Percentiles rank a stretch among this genome's conserved stretches.
phyloP scores from a whole-genome alignment of 2,329 filamentous ascomycete genomes.

The Sporothrix sp. region DNA sequence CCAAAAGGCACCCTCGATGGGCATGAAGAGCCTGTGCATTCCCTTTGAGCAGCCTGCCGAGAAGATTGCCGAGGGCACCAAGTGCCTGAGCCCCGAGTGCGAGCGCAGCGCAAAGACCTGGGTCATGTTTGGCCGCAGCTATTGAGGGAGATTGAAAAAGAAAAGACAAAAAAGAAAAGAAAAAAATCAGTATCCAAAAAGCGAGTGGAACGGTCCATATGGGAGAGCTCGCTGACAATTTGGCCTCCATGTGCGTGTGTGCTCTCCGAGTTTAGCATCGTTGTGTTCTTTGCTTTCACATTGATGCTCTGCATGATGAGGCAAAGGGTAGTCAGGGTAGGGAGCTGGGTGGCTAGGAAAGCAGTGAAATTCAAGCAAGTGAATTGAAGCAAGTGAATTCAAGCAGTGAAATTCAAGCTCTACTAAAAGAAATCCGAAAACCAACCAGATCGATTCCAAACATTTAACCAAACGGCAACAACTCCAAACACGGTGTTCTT shows the following conservation, averaged over 20 bases:
- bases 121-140: constrained; percentile 83
- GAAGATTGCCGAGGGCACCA: constrained; percentile 67
- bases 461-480: no score
- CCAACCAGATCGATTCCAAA: no score
- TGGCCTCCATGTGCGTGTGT: neutral
- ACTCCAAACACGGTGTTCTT: no score
- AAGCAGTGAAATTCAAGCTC: no score
- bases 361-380: no score
- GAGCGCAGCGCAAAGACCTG: constrained; percentile 66
- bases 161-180: neutral
- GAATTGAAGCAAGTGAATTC: no score
- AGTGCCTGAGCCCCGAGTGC: constrained; percentile 88
- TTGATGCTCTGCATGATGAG: no score
- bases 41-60: constrained; percentile 74
- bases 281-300: no score
- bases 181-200: neutral
- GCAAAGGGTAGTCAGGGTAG: no score
- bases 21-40: constrained; percentile 65
- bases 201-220: neutral
- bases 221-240: neutral
- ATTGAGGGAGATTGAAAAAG: constrained; percentile 29
- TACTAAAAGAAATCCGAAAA: no score
- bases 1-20: constrained; percentile 48
- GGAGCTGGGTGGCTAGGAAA: no score
- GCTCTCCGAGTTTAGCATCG: no score